Percentiles rank a stretch among this genome's conserved stretches.
Evolutionary conservation across 140 eudicot species (phyloP).

Genomic region (Artemisia princeps): DNA sequence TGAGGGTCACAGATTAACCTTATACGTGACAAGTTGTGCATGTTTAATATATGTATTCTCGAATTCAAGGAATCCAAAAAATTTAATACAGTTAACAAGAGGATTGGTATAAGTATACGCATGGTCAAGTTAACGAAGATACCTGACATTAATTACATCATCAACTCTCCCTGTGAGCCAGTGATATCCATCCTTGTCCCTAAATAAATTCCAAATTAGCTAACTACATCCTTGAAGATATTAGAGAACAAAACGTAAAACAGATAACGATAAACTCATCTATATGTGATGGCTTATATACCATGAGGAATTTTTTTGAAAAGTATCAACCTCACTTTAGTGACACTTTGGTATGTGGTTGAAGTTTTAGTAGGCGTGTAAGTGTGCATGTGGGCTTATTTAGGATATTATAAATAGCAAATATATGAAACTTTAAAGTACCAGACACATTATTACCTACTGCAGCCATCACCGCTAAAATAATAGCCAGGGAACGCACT

Average conservation of each 20-base stretch:
- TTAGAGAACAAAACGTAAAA: background rate
- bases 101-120: background rate
- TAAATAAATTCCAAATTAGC: constrained; percentile 13
- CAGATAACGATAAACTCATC: background rate
- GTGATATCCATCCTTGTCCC: constrained; percentile 97
- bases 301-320: background rate
- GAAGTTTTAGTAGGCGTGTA: background rate
- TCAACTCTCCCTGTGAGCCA: constrained; percentile 99
- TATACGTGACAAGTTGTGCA: constrained; percentile 10
- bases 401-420: background rate
- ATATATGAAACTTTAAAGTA: constrained; percentile 11
- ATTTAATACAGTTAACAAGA: background rate
- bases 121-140: constrained; percentile 1
- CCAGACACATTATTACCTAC: constrained; percentile 45
- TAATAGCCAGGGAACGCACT: constrained; percentile 87
- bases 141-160: constrained; percentile 98
- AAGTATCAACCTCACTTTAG: background rate
- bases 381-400: background rate
- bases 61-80: constrained; percentile 4
- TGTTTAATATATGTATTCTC: background rate
- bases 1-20: constrained; percentile 2
- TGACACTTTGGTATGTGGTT: background rate
- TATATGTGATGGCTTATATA: background rate
- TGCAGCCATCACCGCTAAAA: constrained; percentile 96
- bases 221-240: constrained; percentile 13